Evolutionary conservation across 306 rosid species (phyloP), one percentile per base, ranked within the genome.

Genomic region (Calophaca sinica): DNA sequence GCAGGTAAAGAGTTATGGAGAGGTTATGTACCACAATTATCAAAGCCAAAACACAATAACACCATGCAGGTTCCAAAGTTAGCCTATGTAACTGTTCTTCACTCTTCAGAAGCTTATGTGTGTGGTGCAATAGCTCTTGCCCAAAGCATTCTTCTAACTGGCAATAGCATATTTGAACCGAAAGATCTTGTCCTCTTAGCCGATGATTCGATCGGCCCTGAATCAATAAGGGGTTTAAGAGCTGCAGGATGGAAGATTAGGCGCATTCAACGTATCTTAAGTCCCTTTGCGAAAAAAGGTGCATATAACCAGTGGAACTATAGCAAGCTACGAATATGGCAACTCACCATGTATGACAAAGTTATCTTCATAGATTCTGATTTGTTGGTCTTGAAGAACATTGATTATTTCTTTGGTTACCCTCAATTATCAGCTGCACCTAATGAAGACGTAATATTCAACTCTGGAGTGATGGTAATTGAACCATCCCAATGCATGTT

Each of bases 121-220:
- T 94, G 98, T 59, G 98, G 98, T 29, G 97, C 98, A 61, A 89
- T 92, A 9, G 86, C 96, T 48, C 81, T 94, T 53, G 97, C 96
- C 4, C 97, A 87, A 72, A 94, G 97, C 83, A 82, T 94, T 50
- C 79, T 78, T 26, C 87, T 65, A 80, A n/a, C 53, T 15, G 28
- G 63, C 0, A 10, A 10, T 3, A 15, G 12, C 5, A 11, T 2
- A 4, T 13, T 6, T 28, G 38, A 54, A 62, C 74, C 75, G 75
- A 83, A 20, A 67, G 93, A 90, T 67, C 90, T 94, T 0, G 4
- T 94, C 52, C 96, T 94, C 42, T 88, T 94, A 1, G 96, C 87
- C 0, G 98, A 94, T 12, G 4, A 72, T 9, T 88, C 93, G 75
- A 82, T 94, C 12, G 9, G 79, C 6, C 42, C 80, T 15, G 7